phyloP scores from a whole-genome alignment of 768 basidiomycete species.

The Coprinopsis strossmayeri region DNA sequence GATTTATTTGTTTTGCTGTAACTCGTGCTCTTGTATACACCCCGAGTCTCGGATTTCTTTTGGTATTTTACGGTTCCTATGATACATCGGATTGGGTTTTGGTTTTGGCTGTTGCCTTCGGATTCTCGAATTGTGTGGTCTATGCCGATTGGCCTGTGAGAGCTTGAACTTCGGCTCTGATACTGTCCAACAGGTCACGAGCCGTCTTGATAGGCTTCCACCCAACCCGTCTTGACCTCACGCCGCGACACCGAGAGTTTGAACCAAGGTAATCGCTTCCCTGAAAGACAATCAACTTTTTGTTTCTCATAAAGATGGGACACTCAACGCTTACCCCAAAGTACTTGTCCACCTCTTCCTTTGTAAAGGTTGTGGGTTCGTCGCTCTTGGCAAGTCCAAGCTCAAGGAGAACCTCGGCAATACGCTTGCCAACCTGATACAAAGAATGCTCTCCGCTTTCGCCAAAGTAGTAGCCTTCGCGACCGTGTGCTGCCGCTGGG shows the following conservation, averaged over 20 bases:
- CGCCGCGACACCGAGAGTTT: slow-evolving; percentile 39
- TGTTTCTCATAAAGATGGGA: neutral
- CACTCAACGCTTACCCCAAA: slow-evolving; percentile 14
- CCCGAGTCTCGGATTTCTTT: too few relatives aligned
- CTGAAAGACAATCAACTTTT: slow-evolving; percentile 3
- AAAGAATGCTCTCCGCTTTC: slow-evolving; percentile 42
- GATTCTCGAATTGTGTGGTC: too few relatives aligned
- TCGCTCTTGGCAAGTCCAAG: slow-evolving; percentile 28
- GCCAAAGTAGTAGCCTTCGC: slow-evolving; percentile 48
- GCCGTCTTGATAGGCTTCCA: slow-evolving; percentile 47
- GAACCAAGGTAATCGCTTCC: slow-evolving; percentile 14
- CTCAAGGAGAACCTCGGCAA: slow-evolving; percentile 31
- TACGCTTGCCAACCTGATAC: slow-evolving; percentile 33
- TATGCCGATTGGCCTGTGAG: too few relatives aligned
- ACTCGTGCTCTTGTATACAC: too few relatives aligned
- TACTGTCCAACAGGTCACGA: slow-evolving; percentile 42
- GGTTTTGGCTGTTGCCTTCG: too few relatives aligned
- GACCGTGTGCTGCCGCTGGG: slow-evolving; percentile 32
- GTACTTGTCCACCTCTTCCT: slow-evolving; percentile 39
- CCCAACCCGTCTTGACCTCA: slow-evolving; percentile 36
- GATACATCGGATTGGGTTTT: too few relatives aligned
- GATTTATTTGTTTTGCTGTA: too few relatives aligned
- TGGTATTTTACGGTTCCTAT: too few relatives aligned
- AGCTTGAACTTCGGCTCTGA: slow-evolving; percentile 37
- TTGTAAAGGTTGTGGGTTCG: slow-evolving; percentile 41